Evolutionary conservation across 106 monocot species (phyloP).

Genomic region (Chionographis japonica): DNA sequence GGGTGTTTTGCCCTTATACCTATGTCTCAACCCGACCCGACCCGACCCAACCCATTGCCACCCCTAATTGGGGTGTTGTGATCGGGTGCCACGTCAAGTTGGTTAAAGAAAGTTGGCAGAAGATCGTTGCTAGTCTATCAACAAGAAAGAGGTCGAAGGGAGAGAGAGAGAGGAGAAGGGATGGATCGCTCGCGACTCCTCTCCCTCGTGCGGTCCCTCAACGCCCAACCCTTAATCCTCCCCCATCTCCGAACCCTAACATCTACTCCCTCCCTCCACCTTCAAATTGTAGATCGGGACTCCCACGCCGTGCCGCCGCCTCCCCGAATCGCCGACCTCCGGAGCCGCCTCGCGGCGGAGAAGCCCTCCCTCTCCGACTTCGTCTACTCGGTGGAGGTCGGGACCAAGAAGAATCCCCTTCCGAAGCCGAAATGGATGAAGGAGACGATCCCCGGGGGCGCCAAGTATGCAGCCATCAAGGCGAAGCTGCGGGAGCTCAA

Average conservation of each 20-base stretch:
- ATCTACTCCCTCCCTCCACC: conserved; percentile 7
- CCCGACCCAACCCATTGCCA: no score
- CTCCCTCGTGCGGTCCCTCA: conserved; percentile 35
- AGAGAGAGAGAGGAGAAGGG: conserved; percentile 5
- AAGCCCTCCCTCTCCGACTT: conserved; percentile 58
- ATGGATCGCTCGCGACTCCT: conserved; percentile 37
- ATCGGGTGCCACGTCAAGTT: no score
- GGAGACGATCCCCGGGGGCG: conserved; percentile 69
- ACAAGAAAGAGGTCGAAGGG: no score
- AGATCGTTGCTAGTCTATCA: no score
- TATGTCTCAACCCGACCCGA: no score
- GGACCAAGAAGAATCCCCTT: conserved; percentile 82
- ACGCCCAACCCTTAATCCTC: not conserved
- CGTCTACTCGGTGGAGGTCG: conserved; percentile 86
- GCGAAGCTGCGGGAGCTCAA: conserved; percentile 78
- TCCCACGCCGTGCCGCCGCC: conserved; percentile 16
- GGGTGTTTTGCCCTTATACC: no score
- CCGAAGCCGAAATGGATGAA: conserved; percentile 98
- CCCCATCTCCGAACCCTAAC: conserved; percentile 14
- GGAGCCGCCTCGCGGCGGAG: conserved; percentile 52
- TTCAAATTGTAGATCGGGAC: conserved; percentile 17
- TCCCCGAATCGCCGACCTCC: conserved; percentile 42
- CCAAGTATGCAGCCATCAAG: conserved; percentile 89
- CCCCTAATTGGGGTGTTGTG: no score
- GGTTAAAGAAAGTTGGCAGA: no score